These are phyloP conservation scores for Malassezia dermatis DNA, from an alignment of 1,284 basidiomycete species.

Conservation along the genomic window DNA sequence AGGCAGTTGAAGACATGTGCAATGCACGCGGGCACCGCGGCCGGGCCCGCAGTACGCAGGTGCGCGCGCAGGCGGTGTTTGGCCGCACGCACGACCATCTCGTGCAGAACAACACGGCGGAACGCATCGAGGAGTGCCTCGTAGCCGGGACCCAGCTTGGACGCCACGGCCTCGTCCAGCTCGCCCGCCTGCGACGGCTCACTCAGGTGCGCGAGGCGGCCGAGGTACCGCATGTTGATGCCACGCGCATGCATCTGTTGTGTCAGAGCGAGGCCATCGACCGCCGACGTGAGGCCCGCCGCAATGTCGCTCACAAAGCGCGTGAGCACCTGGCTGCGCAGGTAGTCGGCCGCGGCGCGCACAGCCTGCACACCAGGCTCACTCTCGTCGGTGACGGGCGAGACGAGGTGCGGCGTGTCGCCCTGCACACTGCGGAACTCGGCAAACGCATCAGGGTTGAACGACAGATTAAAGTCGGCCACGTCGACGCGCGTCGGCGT, in stretches of 20 bases:
- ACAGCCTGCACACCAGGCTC: constrained; percentile 53
- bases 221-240: constrained; percentile 58
- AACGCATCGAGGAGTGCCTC: constrained; percentile 38
- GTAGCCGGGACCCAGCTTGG: constrained; percentile 37
- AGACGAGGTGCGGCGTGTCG: constrained; percentile 25
- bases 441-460: constrained; percentile 57
- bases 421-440: constrained; percentile 27
- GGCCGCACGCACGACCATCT: constrained; percentile 55
- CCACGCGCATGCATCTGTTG: constrained; percentile 53
- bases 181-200: constrained; percentile 49
- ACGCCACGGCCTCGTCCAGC: constrained; percentile 34
- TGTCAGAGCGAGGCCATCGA: constrained; percentile 53
- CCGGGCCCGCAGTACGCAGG: constrained; percentile 23
- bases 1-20: constrained; percentile 58
- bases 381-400: constrained; percentile 50
- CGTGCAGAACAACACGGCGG: constrained; percentile 50
- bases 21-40: constrained; percentile 27
- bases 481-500: constrained; percentile 36
- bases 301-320: constrained; percentile 51
- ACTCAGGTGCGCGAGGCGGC: constrained; percentile 48
- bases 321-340: constrained; percentile 52
- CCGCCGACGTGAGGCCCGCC: constrained; percentile 49
- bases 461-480: constrained; percentile 52
- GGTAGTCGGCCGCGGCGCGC: constrained; percentile 52
- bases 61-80: constrained; percentile 53